These are phyloP conservation scores for Diaporthe australafricana DNA, from an alignment of 2,329 filamentous ascomycete genomes.

Conservation along the genomic window DNA sequence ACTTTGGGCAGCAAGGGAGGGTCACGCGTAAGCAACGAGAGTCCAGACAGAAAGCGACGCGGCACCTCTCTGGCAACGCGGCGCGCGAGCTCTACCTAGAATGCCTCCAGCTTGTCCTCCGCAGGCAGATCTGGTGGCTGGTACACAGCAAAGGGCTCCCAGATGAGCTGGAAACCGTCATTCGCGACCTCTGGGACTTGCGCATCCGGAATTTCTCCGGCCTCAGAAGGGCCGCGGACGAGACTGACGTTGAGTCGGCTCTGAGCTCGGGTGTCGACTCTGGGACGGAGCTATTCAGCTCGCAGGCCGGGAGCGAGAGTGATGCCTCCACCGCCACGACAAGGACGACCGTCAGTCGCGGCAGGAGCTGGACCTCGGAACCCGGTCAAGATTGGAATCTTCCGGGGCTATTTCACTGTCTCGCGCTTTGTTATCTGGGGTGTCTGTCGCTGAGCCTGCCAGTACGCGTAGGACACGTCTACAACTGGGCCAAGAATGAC, in stretches of 20 bases:
- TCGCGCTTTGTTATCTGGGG: constrained; percentile 85
- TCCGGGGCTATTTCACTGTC: constrained; percentile 79
- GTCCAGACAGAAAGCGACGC: constrained; percentile 62
- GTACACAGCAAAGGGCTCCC: constrained; percentile 75
- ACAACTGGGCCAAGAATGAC: constrained; percentile 73
- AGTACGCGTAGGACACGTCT: constrained; percentile 79
- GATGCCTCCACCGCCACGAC: constrained; percentile 43
- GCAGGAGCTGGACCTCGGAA: constrained; percentile 58
- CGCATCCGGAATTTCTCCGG: constrained; percentile 68
- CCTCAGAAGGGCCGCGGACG: constrained; percentile 57
- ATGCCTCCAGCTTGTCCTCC: constrained; percentile 84
- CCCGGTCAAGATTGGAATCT: constrained; percentile 62
- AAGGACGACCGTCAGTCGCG: constrained; percentile 47
- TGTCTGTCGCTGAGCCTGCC: constrained; percentile 81
- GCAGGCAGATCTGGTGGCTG: constrained; percentile 83
- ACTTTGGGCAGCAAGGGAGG: constrained; percentile 69
- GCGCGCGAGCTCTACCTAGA: constrained; percentile 86
- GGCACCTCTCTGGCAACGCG: constrained; percentile 71
- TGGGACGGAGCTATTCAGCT: constrained; percentile 64
- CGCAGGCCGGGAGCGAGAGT: constrained; percentile 60
- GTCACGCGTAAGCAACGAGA: constrained; percentile 69
- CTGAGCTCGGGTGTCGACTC: constrained; percentile 47
- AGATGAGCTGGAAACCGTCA: constrained; percentile 79
- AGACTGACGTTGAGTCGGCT: constrained; percentile 45
- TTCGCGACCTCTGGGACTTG: constrained; percentile 88